Base-by-base conservation (phyloP, 495 filamentous ascomycete species). In the Ramalina peruviana region DNA sequence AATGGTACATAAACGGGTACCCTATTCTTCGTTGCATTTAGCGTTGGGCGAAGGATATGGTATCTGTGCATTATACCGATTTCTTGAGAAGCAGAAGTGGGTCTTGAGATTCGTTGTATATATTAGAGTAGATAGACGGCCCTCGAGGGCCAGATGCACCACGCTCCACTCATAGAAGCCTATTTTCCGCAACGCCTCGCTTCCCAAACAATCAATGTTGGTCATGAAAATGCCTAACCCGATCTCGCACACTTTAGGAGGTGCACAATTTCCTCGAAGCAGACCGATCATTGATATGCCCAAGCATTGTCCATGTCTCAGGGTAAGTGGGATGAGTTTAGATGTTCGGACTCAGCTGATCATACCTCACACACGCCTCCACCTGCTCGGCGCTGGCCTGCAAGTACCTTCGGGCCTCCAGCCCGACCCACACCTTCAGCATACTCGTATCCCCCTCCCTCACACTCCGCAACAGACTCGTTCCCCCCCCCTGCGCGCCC, bases 371-470 rank as follows among this genome's bases (percentile, higher is more conserved):
- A 57, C 85, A 86, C 48, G 76, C 66, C 62, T 90, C 86, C 13
- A 80, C 76, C 63, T 85, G 85, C 57, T 96, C 87, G 40, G 88
- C 79, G 51, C 84, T 88, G 41, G 85, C 86, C 64, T 88, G 84
- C 65, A 97, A 72, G 60, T 92, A 86, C 55, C 80, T 82, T 51
- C 92, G 76, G 20, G 88, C 83, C 64, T 98, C 92, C 19, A 98
- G 67, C 12, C 88, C 89, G 33, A 89, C 74, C 92, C 92, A 98
- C 1, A 98, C 80, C 60, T 88, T 86, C 54, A 96, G 67, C 82
- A 98, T 89, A n/a, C 82, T 86, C 55, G 85, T 82, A 58, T 94
- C 89, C 46, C 82, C 82, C 36, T 76, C 70, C 50, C 75, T 77
- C 1, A 72, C 72, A 17, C 70, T 70, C 30, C 63, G 58, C 7